Evolutionary conservation across 371 early-diverging fungal genomes (phyloP), one percentile per base, ranked within the genome.

Genomic region (Gilbertella persicaria): DNA sequence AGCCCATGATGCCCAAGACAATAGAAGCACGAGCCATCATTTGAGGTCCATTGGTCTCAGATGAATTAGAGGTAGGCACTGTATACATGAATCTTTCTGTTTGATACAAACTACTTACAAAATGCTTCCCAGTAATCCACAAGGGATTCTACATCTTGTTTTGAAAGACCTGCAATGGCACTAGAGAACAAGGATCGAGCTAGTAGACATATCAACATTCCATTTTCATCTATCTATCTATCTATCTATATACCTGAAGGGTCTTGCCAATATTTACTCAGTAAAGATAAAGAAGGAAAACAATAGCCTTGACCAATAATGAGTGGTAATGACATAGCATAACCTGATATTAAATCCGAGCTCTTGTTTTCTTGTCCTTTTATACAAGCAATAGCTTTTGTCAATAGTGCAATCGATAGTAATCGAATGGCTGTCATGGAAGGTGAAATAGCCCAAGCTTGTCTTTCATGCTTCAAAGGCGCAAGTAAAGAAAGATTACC

Each of bases 261-360:
- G 63, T 94, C 95, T 56, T 90, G 91, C 91, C 93, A 93, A 40
- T 88, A 92, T 66, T 89, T 90, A 21, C 88, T 85, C 13, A 93
- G 58, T 45, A 82, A 82, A 1, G 91, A 80, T 14, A 94, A 70
- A 0, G 91, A 91, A 0, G 95, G 87, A 7, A 70, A 73, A 36
- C 79, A 72, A 55, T 75, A 91, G 1, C 50, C 40, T 16, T 67
- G 21, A 0, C 86, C 86, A 24, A 86, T 67, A 10, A 68, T 46
- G 3, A 78, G 67, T 1, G 87, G 85, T 13, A 89, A 62, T 19
- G 72, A 39, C 52, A 67, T 77, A 42, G 76, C 73, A 62, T 82
- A 82, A 20, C 75, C 66, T 3, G 79, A 66, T 13, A 84, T 67
- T 14, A 85, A 25, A 43, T 71, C 66, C 3, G 63, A 60, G 3